A percentile compares a stretch with the other conserved stretches of the same genome.
Evolutionary conservation across 2,329 filamentous ascomycete species (phyloP).

Genomic region (Fusarium subtropicale): DNA sequence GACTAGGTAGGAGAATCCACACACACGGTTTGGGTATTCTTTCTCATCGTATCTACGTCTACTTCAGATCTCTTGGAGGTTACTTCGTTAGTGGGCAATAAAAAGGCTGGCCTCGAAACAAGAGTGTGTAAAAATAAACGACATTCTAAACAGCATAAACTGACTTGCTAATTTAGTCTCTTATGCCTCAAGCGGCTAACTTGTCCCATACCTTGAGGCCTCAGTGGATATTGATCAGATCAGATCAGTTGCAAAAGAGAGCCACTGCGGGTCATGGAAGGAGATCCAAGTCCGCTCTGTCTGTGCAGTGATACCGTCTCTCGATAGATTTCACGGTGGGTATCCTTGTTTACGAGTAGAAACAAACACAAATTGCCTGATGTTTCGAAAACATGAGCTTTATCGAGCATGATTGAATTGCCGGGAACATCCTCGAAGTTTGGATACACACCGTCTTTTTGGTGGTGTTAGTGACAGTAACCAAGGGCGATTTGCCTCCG

Average conservation of each 20-base stretch:
- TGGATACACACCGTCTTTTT: constrained; percentile 39
- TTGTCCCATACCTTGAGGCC: too few species aligned
- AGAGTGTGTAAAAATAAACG: too few species aligned
- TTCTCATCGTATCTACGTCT: not conserved
- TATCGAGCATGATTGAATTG: not conserved
- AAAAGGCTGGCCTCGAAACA: too few species aligned
- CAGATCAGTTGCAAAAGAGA: constrained; percentile 13
- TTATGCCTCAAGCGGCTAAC: too few species aligned
- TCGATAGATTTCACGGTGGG: not conserved
- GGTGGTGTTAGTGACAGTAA: constrained; percentile 1
- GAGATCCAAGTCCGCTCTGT: constrained; percentile 27
- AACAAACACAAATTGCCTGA: constrained; percentile 3
- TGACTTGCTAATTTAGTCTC: too few species aligned
- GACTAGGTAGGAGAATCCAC: not conserved
- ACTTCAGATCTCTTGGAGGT: constrained; percentile 10
- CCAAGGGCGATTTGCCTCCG: constrained; percentile 4
- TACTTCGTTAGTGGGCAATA: not conserved
- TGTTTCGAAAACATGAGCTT: not conserved
- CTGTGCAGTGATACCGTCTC: constrained; percentile 5
- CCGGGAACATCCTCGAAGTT: not conserved
- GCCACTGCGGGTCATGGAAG: constrained; percentile 17
- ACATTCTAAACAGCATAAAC: too few species aligned
- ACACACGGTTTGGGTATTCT: not conserved
- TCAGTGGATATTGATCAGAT: constrained; percentile 17
- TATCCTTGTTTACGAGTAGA: not conserved